Percentiles rank a stretch among this genome's conserved stretches.
Evolutionary conservation across 1,139 yeast genomes (phyloP).

Genomic region (Nakaseomyces nivariensis): DNA sequence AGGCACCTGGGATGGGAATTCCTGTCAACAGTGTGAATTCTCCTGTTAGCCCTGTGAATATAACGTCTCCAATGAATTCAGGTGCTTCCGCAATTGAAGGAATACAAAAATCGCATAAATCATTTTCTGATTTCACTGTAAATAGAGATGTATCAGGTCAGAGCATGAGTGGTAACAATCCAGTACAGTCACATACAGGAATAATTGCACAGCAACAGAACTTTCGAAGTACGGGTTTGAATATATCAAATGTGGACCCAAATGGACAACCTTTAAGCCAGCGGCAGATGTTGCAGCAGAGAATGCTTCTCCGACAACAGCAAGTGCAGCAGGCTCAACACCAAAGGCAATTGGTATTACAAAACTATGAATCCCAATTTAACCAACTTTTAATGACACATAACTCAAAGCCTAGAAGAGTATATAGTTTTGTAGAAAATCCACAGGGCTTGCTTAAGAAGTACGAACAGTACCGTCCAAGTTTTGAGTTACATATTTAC

Average conservation of each 20-base stretch:
- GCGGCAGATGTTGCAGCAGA: slow-evolving; percentile 14
- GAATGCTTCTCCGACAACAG: slow-evolving; percentile 30
- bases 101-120: background rate
- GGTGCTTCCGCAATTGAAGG: background rate
- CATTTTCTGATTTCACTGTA: no score
- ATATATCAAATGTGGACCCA: slow-evolving; percentile 1
- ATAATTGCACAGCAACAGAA: background rate
- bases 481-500: slow-evolving; percentile 79
- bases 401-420: slow-evolving; percentile 34
- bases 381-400: slow-evolving; percentile 26
- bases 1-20: slow-evolving; percentile 13
- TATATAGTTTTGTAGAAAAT: slow-evolving; percentile 59
- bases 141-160: background rate
- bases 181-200: background rate
- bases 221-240: background rate
- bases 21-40: slow-evolving; percentile 1
- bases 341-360: slow-evolving; percentile 36
- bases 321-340: slow-evolving; percentile 31
- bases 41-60: slow-evolving; percentile 10
- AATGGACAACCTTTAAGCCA: slow-evolving; percentile 3
- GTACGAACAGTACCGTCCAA: slow-evolving; percentile 69
- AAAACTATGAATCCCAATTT: slow-evolving; percentile 38
- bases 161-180: background rate
- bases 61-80: slow-evolving; percentile 2
- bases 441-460: slow-evolving; percentile 65